Percentiles rank a stretch among this genome's conserved stretches.
These are phyloP conservation scores for Irpex sp. DNA, from an alignment of 1,284 basidiomycete species.

Conservation along the genomic window DNA sequence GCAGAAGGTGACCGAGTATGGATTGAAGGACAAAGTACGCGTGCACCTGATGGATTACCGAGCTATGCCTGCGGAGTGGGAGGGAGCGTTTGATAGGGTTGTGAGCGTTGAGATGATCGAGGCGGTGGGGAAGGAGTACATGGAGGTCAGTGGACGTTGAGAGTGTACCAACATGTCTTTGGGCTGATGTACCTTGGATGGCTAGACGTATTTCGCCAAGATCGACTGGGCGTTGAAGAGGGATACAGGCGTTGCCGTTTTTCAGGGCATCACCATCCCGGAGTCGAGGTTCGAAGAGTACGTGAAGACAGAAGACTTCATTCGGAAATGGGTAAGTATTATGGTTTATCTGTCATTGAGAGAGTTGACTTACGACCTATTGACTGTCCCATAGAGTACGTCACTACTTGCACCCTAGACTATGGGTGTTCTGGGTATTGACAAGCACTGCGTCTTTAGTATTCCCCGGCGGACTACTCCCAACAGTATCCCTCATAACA, in stretches of 20 bases:
- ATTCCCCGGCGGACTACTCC: slow-evolving; percentile 78
- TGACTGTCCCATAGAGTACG: neutral
- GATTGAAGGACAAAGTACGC: slow-evolving; percentile 46
- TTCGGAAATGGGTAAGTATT: slow-evolving; percentile 67
- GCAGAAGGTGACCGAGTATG: slow-evolving; percentile 43
- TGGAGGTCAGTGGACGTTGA: slow-evolving; percentile 35
- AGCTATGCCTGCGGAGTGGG: slow-evolving; percentile 61
- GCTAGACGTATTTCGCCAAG: slow-evolving; percentile 53
- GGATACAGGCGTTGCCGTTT: slow-evolving; percentile 60
- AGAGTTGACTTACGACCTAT: too few species aligned
- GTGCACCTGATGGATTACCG: slow-evolving; percentile 81
- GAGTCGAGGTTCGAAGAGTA: slow-evolving; percentile 64
- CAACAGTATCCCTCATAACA: slow-evolving; percentile 62
- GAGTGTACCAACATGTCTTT: too few species aligned
- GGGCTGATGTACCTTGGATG: neutral
- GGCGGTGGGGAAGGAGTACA: slow-evolving; percentile 67
- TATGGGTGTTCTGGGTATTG: neutral
- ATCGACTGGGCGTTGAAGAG: slow-evolving; percentile 72
- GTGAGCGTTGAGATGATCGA: slow-evolving; percentile 83
- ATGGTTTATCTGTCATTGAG: too few species aligned
- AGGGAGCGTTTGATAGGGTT: slow-evolving; percentile 64
- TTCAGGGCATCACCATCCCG: slow-evolving; percentile 80
- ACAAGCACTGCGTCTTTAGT: slow-evolving; percentile 34
- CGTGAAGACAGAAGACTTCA: slow-evolving; percentile 68
- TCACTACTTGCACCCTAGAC: neutral